Conservation (phyloP, 75 land plant genomes). For the Cupressus sempervirens region DNA sequence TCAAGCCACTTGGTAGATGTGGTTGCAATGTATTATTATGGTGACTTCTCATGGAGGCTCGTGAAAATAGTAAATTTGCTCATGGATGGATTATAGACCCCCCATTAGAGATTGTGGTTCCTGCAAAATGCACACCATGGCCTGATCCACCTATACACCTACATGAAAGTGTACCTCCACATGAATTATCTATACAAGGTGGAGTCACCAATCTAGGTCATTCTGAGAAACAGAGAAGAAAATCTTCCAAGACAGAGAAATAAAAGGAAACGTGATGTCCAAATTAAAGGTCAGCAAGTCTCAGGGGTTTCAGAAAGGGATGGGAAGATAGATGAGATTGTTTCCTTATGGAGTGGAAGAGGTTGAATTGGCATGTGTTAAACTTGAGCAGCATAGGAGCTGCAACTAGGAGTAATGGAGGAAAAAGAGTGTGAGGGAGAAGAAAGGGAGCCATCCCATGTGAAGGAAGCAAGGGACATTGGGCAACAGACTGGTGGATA, state of each 20-base stretch:
- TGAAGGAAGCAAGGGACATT: too few species aligned
- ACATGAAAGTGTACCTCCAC: conserved; percentile 16
- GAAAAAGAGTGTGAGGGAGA: too few species aligned
- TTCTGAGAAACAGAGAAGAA: conserved; percentile 27
- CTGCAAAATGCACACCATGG: conserved; percentile 74
- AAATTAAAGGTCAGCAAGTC: conserved; percentile 9
- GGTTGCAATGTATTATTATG: conserved; percentile 79
- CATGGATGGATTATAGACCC: conserved; percentile 67
- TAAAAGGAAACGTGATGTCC: conserved; percentile 7
- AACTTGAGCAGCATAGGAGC: too few species aligned
- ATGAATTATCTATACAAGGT: conserved; percentile 4
- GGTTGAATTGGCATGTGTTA: too few species aligned
- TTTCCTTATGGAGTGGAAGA: too few species aligned
- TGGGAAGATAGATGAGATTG: conserved; percentile 9
- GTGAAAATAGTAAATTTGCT: conserved; percentile 88
- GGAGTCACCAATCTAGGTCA: conserved; percentile 14
- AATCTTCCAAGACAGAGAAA: conserved; percentile 25
- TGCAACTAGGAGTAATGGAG: too few species aligned
- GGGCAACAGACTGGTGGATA: too few species aligned
- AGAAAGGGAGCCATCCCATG: too few species aligned
- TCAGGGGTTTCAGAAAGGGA: conserved; percentile 15
- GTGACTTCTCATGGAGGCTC: conserved; percentile 91
- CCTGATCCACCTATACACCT: conserved; percentile 55
- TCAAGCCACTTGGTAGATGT: conserved; percentile 84
- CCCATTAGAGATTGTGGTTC: conserved; percentile 67